phyloP scores from a whole-genome alignment of 1,284 basidiomycete genomes.

The Taiwanofungus camphoratus region DNA sequence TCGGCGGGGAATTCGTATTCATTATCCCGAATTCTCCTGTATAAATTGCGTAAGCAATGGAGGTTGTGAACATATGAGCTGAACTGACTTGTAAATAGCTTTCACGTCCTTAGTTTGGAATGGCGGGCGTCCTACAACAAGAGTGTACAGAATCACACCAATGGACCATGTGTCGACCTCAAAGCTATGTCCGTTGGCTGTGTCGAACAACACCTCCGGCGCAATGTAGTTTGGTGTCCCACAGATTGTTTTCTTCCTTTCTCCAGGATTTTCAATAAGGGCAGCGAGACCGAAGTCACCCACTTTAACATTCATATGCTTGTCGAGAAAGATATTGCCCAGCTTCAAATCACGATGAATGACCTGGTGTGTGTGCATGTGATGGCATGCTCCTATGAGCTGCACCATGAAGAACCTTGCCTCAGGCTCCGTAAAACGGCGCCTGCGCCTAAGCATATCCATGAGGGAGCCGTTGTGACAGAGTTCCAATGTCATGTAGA shows the following conservation, averaged over 20 bases:
- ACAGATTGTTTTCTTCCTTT: slow-evolving; percentile 98
- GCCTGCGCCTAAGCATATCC: slow-evolving; percentile 88
- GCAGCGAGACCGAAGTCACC: slow-evolving; percentile 98
- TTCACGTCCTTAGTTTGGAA: slow-evolving; percentile 99
- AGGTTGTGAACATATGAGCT: background rate
- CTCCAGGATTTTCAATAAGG: slow-evolving; percentile 92
- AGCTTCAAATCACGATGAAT: slow-evolving; percentile 97
- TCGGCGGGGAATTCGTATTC: slow-evolving; percentile 90
- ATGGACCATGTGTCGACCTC: slow-evolving; percentile 99
- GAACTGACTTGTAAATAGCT: slow-evolving; percentile 79
- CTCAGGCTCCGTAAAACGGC: slow-evolving; percentile 90
- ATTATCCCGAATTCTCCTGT: slow-evolving; percentile 88
- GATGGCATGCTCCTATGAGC: slow-evolving; percentile 91
- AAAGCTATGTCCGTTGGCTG: slow-evolving; percentile 93
- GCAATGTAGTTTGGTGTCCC: slow-evolving; percentile 99
- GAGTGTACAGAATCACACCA: slow-evolving; percentile 95
- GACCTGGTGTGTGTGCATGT: slow-evolving; percentile 94
- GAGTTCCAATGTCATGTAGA: slow-evolving; percentile 95
- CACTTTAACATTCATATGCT: slow-evolving; percentile 92
- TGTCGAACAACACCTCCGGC: slow-evolving; percentile 95
- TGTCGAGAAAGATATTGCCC: slow-evolving; percentile 92
- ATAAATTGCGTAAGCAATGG: slow-evolving; percentile 10
- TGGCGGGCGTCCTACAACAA: slow-evolving; percentile 89
- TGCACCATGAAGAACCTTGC: slow-evolving; percentile 91
- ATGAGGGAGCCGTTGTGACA: slow-evolving; percentile 86